Percentiles rank a stretch among this genome's conserved stretches.
These are phyloP conservation scores for Boletus reticuloceps DNA, from an alignment of 768 basidiomycete genomes.

Conservation along the genomic window DNA sequence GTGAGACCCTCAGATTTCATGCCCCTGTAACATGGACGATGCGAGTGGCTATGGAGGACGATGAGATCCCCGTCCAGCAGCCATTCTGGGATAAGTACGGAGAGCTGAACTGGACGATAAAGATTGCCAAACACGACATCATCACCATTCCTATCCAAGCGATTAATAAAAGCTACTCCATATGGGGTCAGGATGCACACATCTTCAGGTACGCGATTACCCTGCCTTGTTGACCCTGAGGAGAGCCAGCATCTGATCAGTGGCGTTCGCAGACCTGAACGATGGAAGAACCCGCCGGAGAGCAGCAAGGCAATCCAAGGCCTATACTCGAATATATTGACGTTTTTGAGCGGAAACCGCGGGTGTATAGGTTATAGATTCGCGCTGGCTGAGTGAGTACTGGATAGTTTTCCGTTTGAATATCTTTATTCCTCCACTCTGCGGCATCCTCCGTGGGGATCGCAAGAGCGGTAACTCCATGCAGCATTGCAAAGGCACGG, in stretches of 20 bases:
- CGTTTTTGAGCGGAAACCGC: conserved; percentile 57
- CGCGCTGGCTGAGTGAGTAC: conserved; percentile 56
- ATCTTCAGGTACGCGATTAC: conserved; percentile 48
- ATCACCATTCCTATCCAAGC: conserved; percentile 60
- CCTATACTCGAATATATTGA: conserved; percentile 51
- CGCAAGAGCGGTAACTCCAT: conserved; percentile 9
- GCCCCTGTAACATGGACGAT: conserved; percentile 59
- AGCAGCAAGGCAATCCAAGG: conserved; percentile 44
- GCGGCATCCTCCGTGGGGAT: conserved; percentile 4
- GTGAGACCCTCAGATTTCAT: conserved; percentile 54
- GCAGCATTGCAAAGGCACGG: conserved; percentile 3
- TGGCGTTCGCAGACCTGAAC: conserved; percentile 44
- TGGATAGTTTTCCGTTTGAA: not conserved
- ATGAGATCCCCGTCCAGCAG: conserved; percentile 48
- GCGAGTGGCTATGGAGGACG: conserved; percentile 47
- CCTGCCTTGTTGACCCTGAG: conserved; percentile 23
- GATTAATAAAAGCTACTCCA: conserved; percentile 49
- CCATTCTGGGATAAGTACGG: conserved; percentile 35
- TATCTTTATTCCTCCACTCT: conserved; percentile 9
- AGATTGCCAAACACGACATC: conserved; percentile 48
- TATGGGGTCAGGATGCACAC: conserved; percentile 69
- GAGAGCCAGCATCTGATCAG: conserved; percentile 16
- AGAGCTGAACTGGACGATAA: conserved; percentile 32
- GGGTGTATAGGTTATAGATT: conserved; percentile 65
- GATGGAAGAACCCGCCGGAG: conserved; percentile 44